phyloP scores from a whole-genome alignment of 2,329 filamentous ascomycete species.

The Colletotrichum kahawae region DNA sequence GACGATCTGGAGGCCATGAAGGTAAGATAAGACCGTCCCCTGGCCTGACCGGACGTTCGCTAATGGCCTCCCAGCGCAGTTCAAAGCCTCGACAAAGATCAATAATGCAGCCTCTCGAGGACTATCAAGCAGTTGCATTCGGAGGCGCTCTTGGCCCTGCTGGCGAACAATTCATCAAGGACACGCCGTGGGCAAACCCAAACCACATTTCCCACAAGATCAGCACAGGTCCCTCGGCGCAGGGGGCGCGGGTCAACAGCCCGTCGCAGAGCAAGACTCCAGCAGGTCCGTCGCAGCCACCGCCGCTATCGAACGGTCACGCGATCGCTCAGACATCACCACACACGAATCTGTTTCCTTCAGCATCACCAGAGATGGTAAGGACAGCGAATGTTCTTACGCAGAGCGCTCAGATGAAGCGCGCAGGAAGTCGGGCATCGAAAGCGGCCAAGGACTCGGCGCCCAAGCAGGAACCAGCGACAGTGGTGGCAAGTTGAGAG shows the following conservation, averaged over 20 bases:
- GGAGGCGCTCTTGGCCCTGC: constrained; percentile 64
- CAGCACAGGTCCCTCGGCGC: constrained; percentile 37
- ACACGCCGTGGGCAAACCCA: constrained; percentile 92
- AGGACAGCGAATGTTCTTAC: constrained; percentile 19
- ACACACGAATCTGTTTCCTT: constrained; percentile 7
- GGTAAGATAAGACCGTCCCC: constrained; percentile 48
- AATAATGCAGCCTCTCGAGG: constrained; percentile 47
- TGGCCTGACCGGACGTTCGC: background rate
- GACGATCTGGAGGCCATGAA: constrained; percentile 90
- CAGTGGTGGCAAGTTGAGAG: constrained; percentile 21
- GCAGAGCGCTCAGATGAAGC: constrained; percentile 22
- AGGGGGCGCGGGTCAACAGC: constrained; percentile 9
- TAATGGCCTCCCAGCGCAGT: constrained; percentile 8
- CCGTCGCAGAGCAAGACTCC: constrained; percentile 16
- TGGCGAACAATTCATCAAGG: constrained; percentile 85
- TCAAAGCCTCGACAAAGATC: constrained; percentile 36
- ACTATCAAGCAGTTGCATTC: constrained; percentile 54
- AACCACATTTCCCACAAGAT: constrained; percentile 73
- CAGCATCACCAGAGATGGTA: constrained; percentile 20
- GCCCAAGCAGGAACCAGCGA: constrained; percentile 19
- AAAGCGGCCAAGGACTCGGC: constrained; percentile 21
- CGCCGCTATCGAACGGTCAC: constrained; percentile 14
- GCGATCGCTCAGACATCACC: background rate
- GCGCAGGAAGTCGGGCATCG: constrained; percentile 17
- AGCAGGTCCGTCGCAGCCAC: constrained; percentile 6